Evolutionary conservation across 2,329 filamentous ascomycete genomes (phyloP).

Genomic region (Fusarium sp.): DNA sequence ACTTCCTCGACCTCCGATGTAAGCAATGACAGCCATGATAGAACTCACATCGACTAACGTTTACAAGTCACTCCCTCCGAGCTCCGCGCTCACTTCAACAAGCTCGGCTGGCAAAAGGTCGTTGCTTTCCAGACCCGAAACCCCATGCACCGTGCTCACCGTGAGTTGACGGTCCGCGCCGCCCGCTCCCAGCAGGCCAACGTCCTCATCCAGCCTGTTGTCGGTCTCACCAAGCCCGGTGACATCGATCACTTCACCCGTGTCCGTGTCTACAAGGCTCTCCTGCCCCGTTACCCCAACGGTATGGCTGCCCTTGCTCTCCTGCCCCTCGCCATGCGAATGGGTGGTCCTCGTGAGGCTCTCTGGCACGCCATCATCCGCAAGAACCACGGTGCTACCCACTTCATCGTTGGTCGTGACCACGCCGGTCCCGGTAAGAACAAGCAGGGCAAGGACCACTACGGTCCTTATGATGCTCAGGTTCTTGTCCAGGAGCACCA

Average conservation of each 20-base stretch:
- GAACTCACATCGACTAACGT: slow-evolving; percentile 21
- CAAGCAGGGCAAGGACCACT: slow-evolving; percentile 96
- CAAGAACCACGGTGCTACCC: slow-evolving; percentile 98
- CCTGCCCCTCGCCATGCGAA: slow-evolving; percentile 96
- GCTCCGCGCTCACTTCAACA: slow-evolving; percentile 96
- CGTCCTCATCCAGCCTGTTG: slow-evolving; percentile 98
- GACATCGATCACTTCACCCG: slow-evolving; percentile 99
- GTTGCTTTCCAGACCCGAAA: slow-evolving; percentile 99
- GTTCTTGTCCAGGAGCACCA: slow-evolving; percentile 96
- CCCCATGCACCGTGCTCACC: slow-evolving; percentile 98
- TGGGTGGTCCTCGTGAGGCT: slow-evolving; percentile 97
- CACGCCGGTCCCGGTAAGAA: slow-evolving; percentile 99
- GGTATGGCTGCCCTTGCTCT: slow-evolving; percentile 98
- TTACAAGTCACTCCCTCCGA: slow-evolving; percentile 86
- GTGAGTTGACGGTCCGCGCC: slow-evolving; percentile 96
- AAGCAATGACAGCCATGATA: slow-evolving; percentile 52
- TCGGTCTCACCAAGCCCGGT: slow-evolving; percentile 97
- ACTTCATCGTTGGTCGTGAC: slow-evolving; percentile 99
- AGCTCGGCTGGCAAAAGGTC: slow-evolving; percentile 97
- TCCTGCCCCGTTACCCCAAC: slow-evolving; percentile 96
- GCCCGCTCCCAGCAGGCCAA: slow-evolving; percentile 97
- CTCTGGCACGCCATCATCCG: slow-evolving; percentile 99
- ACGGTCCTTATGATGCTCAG: slow-evolving; percentile 98
- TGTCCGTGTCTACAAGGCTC: slow-evolving; percentile 97
- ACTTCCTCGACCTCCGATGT: slow-evolving; percentile 97